A percentile compares a stretch with the other conserved stretches of the same genome.
Conservation (phyloP, 2,329 filamentous ascomycete species). For the Trichoderma atrobrunneum region DNA sequence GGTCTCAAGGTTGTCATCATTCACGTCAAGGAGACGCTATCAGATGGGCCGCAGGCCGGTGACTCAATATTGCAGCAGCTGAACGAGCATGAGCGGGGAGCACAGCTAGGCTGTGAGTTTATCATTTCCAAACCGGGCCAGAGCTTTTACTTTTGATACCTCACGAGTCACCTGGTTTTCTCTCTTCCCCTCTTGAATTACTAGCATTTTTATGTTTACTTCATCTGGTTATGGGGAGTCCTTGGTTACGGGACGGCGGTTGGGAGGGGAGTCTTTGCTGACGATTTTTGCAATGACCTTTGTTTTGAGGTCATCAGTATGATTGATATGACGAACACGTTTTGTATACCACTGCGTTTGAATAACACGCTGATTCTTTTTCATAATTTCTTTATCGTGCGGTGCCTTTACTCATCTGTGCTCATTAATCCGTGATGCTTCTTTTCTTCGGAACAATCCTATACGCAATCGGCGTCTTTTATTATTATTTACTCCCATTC, state of each 20-base stretch:
- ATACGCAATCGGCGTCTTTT: not conserved
- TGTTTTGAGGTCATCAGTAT: not conserved
- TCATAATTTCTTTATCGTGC: not conserved
- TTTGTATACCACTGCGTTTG: slow-evolving; percentile 14
- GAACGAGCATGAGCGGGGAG: slow-evolving; percentile 60
- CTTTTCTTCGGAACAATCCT: not conserved
- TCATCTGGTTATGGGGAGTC: not conserved
- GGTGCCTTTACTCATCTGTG: not conserved
- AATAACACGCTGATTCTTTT: not conserved
- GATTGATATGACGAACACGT: slow-evolving; percentile 16
- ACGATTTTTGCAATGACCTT: not conserved
- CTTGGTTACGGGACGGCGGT: not conserved
- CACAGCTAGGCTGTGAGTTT: slow-evolving; percentile 75
- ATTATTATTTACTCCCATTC: slow-evolving; percentile 33
- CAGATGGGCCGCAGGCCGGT: slow-evolving; percentile 63
- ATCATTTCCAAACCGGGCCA: slow-evolving; percentile 66
- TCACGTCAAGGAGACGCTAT: slow-evolving; percentile 84
- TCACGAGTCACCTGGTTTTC: not conserved
- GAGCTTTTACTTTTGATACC: slow-evolving; percentile 48
- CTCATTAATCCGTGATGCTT: not conserved
- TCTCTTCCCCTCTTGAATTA: slow-evolving; percentile 2
- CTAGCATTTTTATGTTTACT: not conserved
- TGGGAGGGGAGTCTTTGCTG: not conserved
- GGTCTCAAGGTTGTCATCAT: slow-evolving; percentile 84
- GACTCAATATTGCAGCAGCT: slow-evolving; percentile 71